Evolutionary conservation across 805 yeast genomes (phyloP).

Genomic region (Suhomyces xylopsoci): DNA sequence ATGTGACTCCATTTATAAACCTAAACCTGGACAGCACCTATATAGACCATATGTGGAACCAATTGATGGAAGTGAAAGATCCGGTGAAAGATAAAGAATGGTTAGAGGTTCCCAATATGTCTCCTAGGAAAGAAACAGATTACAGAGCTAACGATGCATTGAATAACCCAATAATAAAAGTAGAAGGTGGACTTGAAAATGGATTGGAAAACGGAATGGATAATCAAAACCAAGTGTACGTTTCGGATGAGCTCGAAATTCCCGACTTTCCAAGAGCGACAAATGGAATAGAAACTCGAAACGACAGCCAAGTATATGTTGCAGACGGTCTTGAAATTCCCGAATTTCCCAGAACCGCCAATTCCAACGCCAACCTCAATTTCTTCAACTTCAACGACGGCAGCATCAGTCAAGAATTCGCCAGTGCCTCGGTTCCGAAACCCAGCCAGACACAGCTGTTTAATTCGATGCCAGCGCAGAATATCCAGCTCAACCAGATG

Average conservation of each 20-base stretch:
- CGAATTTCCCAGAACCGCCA: neutral
- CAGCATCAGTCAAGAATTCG: neutral
- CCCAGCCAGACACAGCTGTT: neutral
- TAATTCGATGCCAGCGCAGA: neutral
- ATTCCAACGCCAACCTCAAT: neutral
- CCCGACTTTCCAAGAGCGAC: neutral
- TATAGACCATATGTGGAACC: conserved; percentile 12
- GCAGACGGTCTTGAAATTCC: neutral
- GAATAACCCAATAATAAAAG: too few species aligned
- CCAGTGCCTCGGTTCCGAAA: neutral
- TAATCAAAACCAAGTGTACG: neutral
- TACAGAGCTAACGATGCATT: too few species aligned
- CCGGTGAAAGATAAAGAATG: neutral
- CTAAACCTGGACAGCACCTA: conserved; percentile 1
- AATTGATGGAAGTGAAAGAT: conserved; percentile 10
- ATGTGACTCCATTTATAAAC: neutral
- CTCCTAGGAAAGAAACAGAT: too few species aligned
- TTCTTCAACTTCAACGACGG: neutral
- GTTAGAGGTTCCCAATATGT: neutral
- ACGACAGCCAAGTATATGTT: neutral
- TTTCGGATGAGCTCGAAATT: neutral
- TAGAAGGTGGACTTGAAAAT: too few species aligned
- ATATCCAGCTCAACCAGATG: neutral
- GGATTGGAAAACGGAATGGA: neutral
- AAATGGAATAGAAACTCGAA: neutral